phyloP scores from a whole-genome alignment of 345 rosid species.

The Euphorbia lathyris region DNA sequence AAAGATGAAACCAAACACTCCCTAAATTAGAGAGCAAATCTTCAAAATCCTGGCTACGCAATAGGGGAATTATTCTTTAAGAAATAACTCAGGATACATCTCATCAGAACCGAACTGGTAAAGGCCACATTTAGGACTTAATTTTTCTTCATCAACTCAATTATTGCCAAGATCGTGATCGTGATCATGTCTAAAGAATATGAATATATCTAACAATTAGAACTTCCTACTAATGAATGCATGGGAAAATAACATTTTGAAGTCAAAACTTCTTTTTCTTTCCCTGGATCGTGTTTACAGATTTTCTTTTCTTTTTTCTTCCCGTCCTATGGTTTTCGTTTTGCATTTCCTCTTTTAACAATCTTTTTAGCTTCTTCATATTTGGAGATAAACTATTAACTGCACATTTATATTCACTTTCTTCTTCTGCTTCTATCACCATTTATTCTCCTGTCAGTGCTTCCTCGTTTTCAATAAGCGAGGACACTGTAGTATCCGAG shows the following conservation, averaged over 20 bases:
- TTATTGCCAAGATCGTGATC: background rate
- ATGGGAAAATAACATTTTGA: background rate
- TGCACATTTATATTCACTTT: conserved; percentile 12
- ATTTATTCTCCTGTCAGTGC: conserved; percentile 20
- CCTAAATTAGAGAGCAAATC: too few species aligned
- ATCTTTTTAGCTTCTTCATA: background rate
- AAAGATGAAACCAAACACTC: too few species aligned
- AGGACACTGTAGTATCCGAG: conserved; percentile 55
- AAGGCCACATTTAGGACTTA: background rate
- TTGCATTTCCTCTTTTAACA: background rate
- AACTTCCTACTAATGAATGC: background rate
- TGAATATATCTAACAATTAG: background rate
- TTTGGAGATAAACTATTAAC: background rate
- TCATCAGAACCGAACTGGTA: too few species aligned
- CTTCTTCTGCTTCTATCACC: background rate
- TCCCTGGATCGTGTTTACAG: background rate
- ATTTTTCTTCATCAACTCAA: background rate
- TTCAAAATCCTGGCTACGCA: too few species aligned
- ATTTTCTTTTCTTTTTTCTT: conserved; percentile 6
- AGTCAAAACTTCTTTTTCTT: conserved; percentile 8
- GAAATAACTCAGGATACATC: background rate
- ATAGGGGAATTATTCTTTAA: conserved; percentile 2
- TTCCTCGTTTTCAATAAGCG: conserved; percentile 48
- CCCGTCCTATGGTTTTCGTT: background rate
- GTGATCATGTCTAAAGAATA: conserved; percentile 7